Percentiles rank a stretch among this genome's conserved stretches.
These are phyloP conservation scores for Cudoniella acicularis DNA, from an alignment of 495 filamentous ascomycete genomes.

Conservation along the genomic window DNA sequence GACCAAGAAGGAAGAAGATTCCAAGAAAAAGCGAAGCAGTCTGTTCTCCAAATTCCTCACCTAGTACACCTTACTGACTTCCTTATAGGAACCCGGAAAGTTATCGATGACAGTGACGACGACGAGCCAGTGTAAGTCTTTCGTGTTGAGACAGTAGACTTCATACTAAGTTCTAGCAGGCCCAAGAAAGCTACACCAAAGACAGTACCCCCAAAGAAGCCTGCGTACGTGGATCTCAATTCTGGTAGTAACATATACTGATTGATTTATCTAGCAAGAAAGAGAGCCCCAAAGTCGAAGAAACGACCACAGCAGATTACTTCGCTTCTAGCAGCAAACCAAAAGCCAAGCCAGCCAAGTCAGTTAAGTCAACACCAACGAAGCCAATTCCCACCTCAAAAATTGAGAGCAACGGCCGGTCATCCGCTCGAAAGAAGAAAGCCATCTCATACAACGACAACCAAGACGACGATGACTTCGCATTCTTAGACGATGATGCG, in stretches of 20 bases:
- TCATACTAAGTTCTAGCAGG: conserved; percentile 6
- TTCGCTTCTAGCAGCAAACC: conserved; percentile 57
- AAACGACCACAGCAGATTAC: conserved; percentile 56
- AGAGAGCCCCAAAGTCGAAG: conserved; percentile 44
- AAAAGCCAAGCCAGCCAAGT: conserved; percentile 19
- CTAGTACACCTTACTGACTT: neutral
- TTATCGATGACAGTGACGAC: conserved; percentile 75
- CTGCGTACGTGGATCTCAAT: conserved; percentile 17
- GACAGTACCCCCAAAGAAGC: conserved; percentile 38
- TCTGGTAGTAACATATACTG: neutral
- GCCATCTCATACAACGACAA: conserved; percentile 32
- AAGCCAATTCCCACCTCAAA: conserved; percentile 23
- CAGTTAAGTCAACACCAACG: conserved; percentile 27
- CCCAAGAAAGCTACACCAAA: conserved; percentile 39
- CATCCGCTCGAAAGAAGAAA: conserved; percentile 29
- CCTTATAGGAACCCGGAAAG: conserved; percentile 58
- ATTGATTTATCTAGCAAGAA: conserved; percentile 27
- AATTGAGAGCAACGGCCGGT: conserved; percentile 26
- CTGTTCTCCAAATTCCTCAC: neutral
- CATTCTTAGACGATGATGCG: conserved; percentile 54
- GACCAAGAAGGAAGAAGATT: conserved; percentile 41
- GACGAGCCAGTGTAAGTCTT: conserved; percentile 43
- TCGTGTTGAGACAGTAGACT: neutral
- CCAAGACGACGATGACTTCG: conserved; percentile 37
- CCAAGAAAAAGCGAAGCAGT: conserved; percentile 41